Evolutionary conservation across 2,329 filamentous ascomycete species (phyloP).

Genomic region (Massarina eburnea): DNA sequence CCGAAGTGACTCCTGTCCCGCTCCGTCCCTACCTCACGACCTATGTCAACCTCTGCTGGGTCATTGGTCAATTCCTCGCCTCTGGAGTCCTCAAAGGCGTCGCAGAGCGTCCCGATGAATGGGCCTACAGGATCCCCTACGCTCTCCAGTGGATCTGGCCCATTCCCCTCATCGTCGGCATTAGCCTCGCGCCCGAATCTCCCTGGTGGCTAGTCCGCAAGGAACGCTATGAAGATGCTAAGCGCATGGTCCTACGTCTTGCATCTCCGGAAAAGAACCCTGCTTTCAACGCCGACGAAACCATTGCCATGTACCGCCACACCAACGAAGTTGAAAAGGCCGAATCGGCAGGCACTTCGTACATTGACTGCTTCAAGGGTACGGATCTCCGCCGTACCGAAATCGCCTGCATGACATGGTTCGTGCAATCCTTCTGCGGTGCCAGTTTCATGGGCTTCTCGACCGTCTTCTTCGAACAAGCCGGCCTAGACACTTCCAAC

Average conservation of each 20-base stretch:
- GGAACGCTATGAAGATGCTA: constrained; percentile 65
- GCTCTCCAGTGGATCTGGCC: constrained; percentile 78
- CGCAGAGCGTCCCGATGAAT: constrained; percentile 64
- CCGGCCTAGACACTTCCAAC: constrained; percentile 47
- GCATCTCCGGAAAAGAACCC: constrained; percentile 52
- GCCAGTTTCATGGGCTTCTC: constrained; percentile 39
- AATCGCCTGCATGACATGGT: constrained; percentile 58
- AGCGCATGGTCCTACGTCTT: constrained; percentile 64
- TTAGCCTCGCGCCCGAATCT: constrained; percentile 69
- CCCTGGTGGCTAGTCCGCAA: constrained; percentile 75
- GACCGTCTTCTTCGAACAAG: constrained; percentile 53
- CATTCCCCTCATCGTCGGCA: constrained; percentile 65
- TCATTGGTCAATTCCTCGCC: constrained; percentile 70
- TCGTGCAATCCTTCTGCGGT: constrained; percentile 48
- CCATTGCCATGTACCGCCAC: constrained; percentile 87
- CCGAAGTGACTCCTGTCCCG: constrained; percentile 68
- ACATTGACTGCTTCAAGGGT: constrained; percentile 84
- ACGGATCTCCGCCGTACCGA: constrained; percentile 77
- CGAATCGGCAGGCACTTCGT: constrained; percentile 67
- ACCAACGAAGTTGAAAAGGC: constrained; percentile 78
- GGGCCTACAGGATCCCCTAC: constrained; percentile 67
- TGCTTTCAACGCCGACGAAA: constrained; percentile 52
- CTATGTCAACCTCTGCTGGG: constrained; percentile 79
- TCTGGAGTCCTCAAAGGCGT: constrained; percentile 71
- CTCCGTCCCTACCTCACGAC: constrained; percentile 61